Evolutionary conservation across 768 basidiomycete species (phyloP), one percentile per base, ranked within the genome.

Genomic region (Mycena chlorophos): DNA sequence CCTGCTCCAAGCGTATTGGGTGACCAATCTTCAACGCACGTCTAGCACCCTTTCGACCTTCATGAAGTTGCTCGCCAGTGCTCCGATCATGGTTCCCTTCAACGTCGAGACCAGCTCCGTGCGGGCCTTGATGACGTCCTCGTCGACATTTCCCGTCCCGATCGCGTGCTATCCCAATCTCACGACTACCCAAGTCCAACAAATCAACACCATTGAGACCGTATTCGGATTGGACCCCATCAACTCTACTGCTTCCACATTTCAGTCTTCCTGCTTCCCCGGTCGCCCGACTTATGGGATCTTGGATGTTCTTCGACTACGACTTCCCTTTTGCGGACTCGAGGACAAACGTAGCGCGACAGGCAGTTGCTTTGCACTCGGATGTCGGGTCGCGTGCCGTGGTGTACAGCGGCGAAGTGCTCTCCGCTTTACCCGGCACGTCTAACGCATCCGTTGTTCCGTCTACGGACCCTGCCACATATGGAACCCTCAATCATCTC

Each of bases 241-340:
- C 0, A 46, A 65, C 22, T 45, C 67, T 26, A 49, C 69, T 23
- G 60, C 75, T 3, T 63, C 71, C 13, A 59, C 65, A 39, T 84
- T 86, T 61, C 68, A 82, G 58, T 38, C 75, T 6, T 66, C 71
- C 3, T 88, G 87, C 65, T 87, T 76, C 66, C 70, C 77, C 8
- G 73, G 75, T 60, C 77, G 82, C 26, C 86, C 84, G 2, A 69
- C 84, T n/a, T 88, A 88, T 61, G 85, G 86, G 17, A 71, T 83
- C 23, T 69, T 88, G 49, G 76, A 87, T 58, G 64, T 86, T 16
- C 66, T 86, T 30, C 76, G 71, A n/a, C 68, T 85, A 23, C 79
- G 85, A 16, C 71, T 85, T 25, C 85, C 86, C n/a, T 16, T 87
- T 83, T 66, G 49, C 69, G 10, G 79, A 85, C 64, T 69, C 71